Evolutionary conservation across 441 rosid genomes (phyloP).

Genomic region (Dalechampia spathulata): DNA sequence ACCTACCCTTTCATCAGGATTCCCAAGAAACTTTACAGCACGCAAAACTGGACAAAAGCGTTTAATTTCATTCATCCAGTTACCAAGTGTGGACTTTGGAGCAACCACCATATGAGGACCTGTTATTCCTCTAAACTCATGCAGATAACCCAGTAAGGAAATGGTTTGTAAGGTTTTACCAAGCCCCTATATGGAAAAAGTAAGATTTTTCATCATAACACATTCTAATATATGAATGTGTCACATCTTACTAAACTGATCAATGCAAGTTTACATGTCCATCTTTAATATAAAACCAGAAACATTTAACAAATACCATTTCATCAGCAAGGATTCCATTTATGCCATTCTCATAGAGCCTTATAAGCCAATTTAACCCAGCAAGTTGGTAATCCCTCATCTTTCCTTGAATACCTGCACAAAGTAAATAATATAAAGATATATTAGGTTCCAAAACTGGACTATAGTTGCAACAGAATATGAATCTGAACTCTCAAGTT

Average conservation of each 20-base stretch:
- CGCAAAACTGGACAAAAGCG: slow-evolving; percentile 96
- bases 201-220: not conserved
- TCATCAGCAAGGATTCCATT: slow-evolving; percentile 99
- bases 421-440: slow-evolving; percentile 6
- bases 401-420: slow-evolving; percentile 96
- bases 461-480: not conserved
- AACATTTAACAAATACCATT: no score
- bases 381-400: slow-evolving; percentile 99
- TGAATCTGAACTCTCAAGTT: no score
- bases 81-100: slow-evolving; percentile 99
- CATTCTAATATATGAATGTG: no score
- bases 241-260: no score
- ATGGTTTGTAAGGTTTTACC: slow-evolving; percentile 99
- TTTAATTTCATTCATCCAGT: slow-evolving; percentile 99
- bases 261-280: no score
- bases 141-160: slow-evolving; percentile 89
- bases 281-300: no score
- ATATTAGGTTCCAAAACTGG: not conserved
- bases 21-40: slow-evolving; percentile 95
- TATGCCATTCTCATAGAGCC: slow-evolving; percentile 96
- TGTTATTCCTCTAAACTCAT: slow-evolving; percentile 87
- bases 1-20: slow-evolving; percentile 99
- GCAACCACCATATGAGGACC: slow-evolving; percentile 99
- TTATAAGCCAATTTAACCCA: slow-evolving; percentile 95
- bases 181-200: slow-evolving; percentile 62